A percentile compares a stretch with the other conserved stretches of the same genome.
phyloP scores from a whole-genome alignment of 1,284 basidiomycete species.

The Vanrija pseudolonga region DNA sequence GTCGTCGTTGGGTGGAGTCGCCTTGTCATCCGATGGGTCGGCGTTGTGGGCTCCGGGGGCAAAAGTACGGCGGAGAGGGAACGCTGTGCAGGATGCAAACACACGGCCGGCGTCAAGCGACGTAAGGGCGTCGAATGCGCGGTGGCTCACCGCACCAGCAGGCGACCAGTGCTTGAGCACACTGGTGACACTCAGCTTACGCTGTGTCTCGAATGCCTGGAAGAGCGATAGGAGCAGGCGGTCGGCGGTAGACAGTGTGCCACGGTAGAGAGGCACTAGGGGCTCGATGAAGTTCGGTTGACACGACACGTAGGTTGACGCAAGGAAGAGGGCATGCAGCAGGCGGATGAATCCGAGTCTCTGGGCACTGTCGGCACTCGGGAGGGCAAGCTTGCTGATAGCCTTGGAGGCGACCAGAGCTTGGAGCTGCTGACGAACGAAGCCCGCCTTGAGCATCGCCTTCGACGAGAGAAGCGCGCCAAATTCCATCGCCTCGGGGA shows the following conservation, averaged over 20 bases:
- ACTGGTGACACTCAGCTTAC: conserved; percentile 62
- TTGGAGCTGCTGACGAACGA: conserved; percentile 41
- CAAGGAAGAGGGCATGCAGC: conserved; percentile 64
- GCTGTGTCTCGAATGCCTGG: conserved; percentile 68
- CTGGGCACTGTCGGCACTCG: conserved; percentile 63
- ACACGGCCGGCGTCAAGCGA: conserved; percentile 66
- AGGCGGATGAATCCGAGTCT: conserved; percentile 56
- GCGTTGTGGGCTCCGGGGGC: neutral
- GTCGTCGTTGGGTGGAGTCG: conserved; percentile 31
- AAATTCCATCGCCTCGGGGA: conserved; percentile 54
- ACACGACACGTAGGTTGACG: conserved; percentile 73
- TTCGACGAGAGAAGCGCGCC: conserved; percentile 49
- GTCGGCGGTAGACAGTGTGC: conserved; percentile 64
- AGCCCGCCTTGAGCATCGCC: conserved; percentile 55
- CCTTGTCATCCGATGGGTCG: conserved; percentile 17
- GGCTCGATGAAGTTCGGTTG: conserved; percentile 76
- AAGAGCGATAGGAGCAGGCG: conserved; percentile 67
- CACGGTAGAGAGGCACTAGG: conserved; percentile 67
- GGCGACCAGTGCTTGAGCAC: conserved; percentile 63
- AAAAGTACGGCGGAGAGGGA: conserved; percentile 53
- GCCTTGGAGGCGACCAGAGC: conserved; percentile 53
- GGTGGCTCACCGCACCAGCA: conserved; percentile 51
- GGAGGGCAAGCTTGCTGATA: conserved; percentile 39
- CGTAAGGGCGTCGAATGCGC: conserved; percentile 62
- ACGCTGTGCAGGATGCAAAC: conserved; percentile 68